Evolutionary conservation across 2,329 filamentous ascomycete genomes (phyloP).

Genomic region (Pseudopithomyces chartarum): DNA sequence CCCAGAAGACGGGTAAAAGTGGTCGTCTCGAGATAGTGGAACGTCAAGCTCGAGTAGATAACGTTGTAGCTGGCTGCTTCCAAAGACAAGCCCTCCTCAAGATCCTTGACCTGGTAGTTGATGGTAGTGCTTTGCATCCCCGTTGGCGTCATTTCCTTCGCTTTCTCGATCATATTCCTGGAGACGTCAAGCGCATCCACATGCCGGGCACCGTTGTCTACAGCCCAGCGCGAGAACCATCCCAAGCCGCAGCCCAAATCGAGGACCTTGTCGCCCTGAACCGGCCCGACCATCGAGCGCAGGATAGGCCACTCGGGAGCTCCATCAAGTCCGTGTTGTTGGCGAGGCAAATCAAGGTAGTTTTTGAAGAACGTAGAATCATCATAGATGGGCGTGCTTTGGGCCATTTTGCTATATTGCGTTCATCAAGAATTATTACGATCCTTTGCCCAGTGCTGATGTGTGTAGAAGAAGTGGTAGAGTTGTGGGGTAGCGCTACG

Average conservation of each 20-base stretch:
- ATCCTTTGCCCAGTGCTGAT: not conserved
- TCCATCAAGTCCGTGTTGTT: slow-evolving; percentile 46
- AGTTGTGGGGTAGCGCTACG: too few species aligned
- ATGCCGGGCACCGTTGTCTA: slow-evolving; percentile 41
- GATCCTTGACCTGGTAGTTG: slow-evolving; percentile 5
- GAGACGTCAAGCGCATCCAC: slow-evolving; percentile 45
- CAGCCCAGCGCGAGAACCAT: slow-evolving; percentile 53
- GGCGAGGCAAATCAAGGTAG: slow-evolving; percentile 47
- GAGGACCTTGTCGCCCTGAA: slow-evolving; percentile 42
- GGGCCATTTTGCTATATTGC: slow-evolving; percentile 3
- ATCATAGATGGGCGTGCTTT: slow-evolving; percentile 8
- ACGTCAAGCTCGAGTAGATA: slow-evolving; percentile 14
- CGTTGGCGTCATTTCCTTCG: slow-evolving; percentile 22
- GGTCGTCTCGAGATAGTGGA: slow-evolving; percentile 11
- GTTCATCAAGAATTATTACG: not conserved
- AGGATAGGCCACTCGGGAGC: slow-evolving; percentile 48
- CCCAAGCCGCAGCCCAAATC: slow-evolving; percentile 56
- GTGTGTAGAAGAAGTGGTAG: not conserved
- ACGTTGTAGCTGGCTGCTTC: slow-evolving; percentile 2
- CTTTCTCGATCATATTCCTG: slow-evolving; percentile 51
- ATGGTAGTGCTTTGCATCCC: slow-evolving; percentile 1
- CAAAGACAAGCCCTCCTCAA: not conserved
- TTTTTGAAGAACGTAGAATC: slow-evolving; percentile 4
- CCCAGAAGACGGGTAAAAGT: slow-evolving; percentile 27
- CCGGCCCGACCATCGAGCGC: slow-evolving; percentile 45